Evolutionary conservation across 2,329 filamentous ascomycete species (phyloP), one percentile per base, ranked within the genome.

Genomic region (Hypoxylon sp.): DNA sequence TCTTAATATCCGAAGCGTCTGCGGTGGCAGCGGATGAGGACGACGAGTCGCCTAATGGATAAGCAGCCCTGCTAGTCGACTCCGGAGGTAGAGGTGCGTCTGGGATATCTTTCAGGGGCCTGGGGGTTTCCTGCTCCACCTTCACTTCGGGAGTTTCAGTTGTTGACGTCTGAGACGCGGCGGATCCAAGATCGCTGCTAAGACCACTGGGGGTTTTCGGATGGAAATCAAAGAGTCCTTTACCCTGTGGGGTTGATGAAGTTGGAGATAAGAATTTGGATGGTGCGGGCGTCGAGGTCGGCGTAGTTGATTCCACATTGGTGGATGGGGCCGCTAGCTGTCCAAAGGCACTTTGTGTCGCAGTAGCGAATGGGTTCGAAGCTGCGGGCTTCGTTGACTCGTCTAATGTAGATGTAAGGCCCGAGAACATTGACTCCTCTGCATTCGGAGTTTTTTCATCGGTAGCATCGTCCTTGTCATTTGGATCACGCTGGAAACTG

Each of bases 401-500:
- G 9, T 80, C 82, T 27, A 93, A 80, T 12, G 86, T 85, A 61
- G 85, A 84, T 5, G 84, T 82, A 75, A 93, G 91, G 8, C 80
- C 84, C 55, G 80, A 81, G 73, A 92, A 91, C 69, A 91, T 70
- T 1, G 80, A 82, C 4, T 82, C 82, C 11, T 81, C 81, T n/a
- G 78, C 77, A 7, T 29, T 57, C 9, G 58, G 4, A 8, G 41
- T 41, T 14, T 71, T 65, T 39, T 77, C 75, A 21, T 78, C 75
- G 14, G 84, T 79, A 34, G 83, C 78, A 61, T 90, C 87, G 23
- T 91, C 85, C 62, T 87, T 88, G 0, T 86, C 82, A 46, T 84
- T 83, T 5, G 86, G 84, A 69, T 92, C 90, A 7, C 84, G 83
- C 72, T 89, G 88, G 79, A 93, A 93, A 1, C 87, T 89, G 29